phyloP scores from a whole-genome alignment of 768 basidiomycete genomes.

The Kwoniella dendrophila region DNA sequence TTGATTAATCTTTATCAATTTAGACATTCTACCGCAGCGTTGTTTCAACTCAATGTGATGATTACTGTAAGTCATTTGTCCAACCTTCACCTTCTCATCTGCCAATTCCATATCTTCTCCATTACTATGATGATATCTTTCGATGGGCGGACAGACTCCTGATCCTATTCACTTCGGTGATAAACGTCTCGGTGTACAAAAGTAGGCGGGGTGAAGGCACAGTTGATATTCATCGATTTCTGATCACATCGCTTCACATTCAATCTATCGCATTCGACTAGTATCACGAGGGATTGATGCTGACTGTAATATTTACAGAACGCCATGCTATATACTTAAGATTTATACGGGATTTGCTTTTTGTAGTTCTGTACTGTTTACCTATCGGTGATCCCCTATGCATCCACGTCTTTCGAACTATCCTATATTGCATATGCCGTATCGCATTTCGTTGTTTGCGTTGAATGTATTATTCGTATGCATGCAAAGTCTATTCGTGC shows the following conservation, averaged over 20 bases:
- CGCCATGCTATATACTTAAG: not conserved
- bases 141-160: constrained; percentile 52
- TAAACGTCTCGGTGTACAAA: constrained; percentile 54
- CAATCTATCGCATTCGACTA: not conserved
- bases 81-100: not conserved
- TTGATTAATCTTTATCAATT: too few species aligned
- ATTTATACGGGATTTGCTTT: too few species aligned
- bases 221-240: constrained; percentile 52
- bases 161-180: constrained; percentile 27
- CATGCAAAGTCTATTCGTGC: too few species aligned
- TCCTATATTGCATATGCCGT: too few species aligned
- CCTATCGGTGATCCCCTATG: too few species aligned
- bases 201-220: constrained; percentile 45
- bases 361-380: too few species aligned
- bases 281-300: not conserved
- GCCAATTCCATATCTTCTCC: constrained; percentile 1
- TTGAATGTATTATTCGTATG: too few species aligned
- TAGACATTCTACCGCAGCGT: not conserved
- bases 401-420: too few species aligned
- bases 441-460: too few species aligned
- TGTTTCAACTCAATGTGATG: not conserved
- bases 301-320: constrained; percentile 1
- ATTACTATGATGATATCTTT: constrained; percentile 39
- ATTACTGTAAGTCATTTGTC: constrained; percentile 13
- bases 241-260: constrained; percentile 15